Conservation (phyloP, 1,139 yeast genomes). For the Wickerhamomyces sp. region DNA sequence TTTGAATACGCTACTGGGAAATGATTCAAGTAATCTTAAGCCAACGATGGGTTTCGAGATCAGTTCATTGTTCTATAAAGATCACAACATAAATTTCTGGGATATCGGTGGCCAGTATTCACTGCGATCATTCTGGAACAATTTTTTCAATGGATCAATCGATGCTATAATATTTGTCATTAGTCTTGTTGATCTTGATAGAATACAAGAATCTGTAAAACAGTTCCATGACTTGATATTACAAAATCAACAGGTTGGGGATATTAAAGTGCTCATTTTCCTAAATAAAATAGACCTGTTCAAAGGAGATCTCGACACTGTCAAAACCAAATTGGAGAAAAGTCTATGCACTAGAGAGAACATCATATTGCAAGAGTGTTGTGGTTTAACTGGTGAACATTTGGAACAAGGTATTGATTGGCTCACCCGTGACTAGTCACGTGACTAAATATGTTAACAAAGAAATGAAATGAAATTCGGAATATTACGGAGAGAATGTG, state of each 20-base stretch:
- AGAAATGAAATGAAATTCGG: too few species aligned
- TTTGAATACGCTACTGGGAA: conserved; percentile 51
- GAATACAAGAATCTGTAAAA: conserved; percentile 58
- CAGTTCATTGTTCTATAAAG: conserved; percentile 35
- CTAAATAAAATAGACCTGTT: conserved; percentile 57
- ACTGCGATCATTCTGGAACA: conserved; percentile 79
- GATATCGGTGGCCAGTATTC: conserved; percentile 93
- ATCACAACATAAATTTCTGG: conserved; percentile 75
- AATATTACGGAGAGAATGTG: too few species aligned
- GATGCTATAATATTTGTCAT: conserved; percentile 91
- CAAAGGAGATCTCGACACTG: conserved; percentile 19
- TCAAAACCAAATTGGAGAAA: conserved; percentile 23
- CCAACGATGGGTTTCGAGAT: conserved; percentile 76
- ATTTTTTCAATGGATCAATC: conserved; percentile 76
- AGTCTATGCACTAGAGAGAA: conserved; percentile 25
- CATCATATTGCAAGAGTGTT: conserved; percentile 41
- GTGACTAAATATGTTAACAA: too few species aligned
- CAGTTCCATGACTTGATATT: conserved; percentile 59
- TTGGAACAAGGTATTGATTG: conserved; percentile 45
- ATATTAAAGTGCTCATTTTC: conserved; percentile 54
- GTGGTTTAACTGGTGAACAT: conserved; percentile 57
- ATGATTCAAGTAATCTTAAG: conserved; percentile 43
- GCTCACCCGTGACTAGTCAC: conserved; percentile 25
- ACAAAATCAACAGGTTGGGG: conserved; percentile 63
- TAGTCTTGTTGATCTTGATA: conserved; percentile 56